Conservation (phyloP, 2,329 filamentous ascomycete species). For the Chrysoporthe austroafricana region DNA sequence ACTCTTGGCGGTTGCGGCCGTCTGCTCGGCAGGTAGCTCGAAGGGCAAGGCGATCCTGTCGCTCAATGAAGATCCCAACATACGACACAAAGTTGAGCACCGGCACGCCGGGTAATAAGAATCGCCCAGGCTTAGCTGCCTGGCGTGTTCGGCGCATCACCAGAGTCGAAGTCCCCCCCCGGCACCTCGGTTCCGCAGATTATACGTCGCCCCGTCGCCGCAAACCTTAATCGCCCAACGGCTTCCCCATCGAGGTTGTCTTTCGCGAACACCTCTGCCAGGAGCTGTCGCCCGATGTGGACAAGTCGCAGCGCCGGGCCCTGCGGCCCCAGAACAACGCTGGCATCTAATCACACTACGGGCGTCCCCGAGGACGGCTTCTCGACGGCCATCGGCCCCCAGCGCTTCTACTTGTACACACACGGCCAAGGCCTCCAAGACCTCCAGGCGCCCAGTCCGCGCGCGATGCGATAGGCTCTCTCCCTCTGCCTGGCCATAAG, state of each 20-base stretch:
- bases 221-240: too few relatives aligned
- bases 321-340: neutral
- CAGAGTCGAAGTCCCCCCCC: too few relatives aligned
- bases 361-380: too few relatives aligned
- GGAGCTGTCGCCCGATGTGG: neutral
- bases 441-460: neutral
- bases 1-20: too few relatives aligned
- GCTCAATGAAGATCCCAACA: neutral
- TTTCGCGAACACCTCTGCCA: neutral
- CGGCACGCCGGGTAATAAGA: too few relatives aligned
- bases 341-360: neutral
- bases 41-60: neutral
- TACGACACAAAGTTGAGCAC: neutral
- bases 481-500: neutral
- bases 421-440: neutral
- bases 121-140: too few relatives aligned
- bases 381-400: too few relatives aligned
- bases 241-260: too few relatives aligned
- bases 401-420: neutral
- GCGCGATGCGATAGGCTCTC: neutral
- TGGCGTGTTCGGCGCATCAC: too few relatives aligned
- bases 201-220: too few relatives aligned
- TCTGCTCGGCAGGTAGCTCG: neutral
- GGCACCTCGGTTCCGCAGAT: too few relatives aligned
- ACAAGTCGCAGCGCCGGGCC: neutral